Evolutionary conservation across 2,329 filamentous ascomycete genomes (phyloP).

Genomic region (Xenosphaeropsis pyriputrescens): DNA sequence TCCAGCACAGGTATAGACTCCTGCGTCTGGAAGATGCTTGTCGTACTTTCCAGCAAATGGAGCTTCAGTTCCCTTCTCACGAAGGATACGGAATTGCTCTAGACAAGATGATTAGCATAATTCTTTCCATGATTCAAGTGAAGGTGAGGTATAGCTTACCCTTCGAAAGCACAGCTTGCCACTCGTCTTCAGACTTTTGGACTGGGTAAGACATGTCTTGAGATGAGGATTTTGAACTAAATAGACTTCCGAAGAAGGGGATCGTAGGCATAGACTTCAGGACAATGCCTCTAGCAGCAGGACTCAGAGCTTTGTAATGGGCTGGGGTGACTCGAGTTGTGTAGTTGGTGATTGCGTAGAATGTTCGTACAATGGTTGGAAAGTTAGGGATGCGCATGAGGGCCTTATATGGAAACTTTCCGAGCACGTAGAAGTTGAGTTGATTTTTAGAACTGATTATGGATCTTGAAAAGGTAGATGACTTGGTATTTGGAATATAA

Average conservation of each 20-base stretch:
- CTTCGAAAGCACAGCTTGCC: slow-evolving; percentile 69
- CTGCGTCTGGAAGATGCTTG: slow-evolving; percentile 63
- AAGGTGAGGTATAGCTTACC: slow-evolving; percentile 26
- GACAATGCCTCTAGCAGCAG: slow-evolving; percentile 20
- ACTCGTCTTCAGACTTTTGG: slow-evolving; percentile 68
- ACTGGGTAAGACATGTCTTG: slow-evolving; percentile 64
- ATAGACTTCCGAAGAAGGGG: slow-evolving; percentile 65
- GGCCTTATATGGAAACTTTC: slow-evolving; percentile 7
- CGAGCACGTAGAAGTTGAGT: slow-evolving; percentile 3
- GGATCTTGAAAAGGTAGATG: not conserved
- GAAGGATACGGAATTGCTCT: slow-evolving; percentile 94
- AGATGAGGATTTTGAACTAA: slow-evolving; percentile 39
- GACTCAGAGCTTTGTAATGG: slow-evolving; percentile 17
- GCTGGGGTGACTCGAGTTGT: slow-evolving; percentile 13
- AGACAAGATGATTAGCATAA: slow-evolving; percentile 4
- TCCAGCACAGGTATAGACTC: slow-evolving; percentile 77
- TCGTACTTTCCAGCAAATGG: slow-evolving; percentile 73
- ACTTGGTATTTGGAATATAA: slow-evolving; percentile 6
- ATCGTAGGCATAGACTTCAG: slow-evolving; percentile 60
- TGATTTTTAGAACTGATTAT: no score
- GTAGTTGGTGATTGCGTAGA: slow-evolving; percentile 31
- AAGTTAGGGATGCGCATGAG: slow-evolving; percentile 34
- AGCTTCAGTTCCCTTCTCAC: slow-evolving; percentile 81
- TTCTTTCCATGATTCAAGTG: not conserved
- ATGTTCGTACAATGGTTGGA: slow-evolving; percentile 27